These are phyloP conservation scores for Puccinia triticina DNA, from an alignment of 1,284 basidiomycete species.

Conservation along the genomic window DNA sequence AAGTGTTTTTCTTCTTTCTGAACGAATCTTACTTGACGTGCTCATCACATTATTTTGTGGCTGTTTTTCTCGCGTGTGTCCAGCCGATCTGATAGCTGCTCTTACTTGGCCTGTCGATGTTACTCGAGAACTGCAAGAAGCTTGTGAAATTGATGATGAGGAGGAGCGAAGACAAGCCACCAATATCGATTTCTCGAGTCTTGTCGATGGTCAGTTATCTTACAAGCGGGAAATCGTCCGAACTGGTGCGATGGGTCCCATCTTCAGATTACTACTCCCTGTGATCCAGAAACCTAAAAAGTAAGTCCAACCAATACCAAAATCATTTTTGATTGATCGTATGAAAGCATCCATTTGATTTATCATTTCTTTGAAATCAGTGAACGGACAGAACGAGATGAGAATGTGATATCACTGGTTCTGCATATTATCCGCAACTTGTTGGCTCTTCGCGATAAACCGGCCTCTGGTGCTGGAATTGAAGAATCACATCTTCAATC, in stretches of 20 bases:
- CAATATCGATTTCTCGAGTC: constrained; percentile 80
- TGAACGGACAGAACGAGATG: constrained; percentile 75
- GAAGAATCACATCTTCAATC: constrained; percentile 66
- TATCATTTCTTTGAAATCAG: constrained; percentile 48
- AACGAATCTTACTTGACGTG: background rate
- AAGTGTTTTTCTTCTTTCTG: constrained; percentile 54
- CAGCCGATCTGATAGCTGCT: constrained; percentile 81
- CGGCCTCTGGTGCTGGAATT: constrained; percentile 65
- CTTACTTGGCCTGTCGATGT: constrained; percentile 98
- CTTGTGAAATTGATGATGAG: constrained; percentile 65
- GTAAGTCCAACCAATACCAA: constrained; percentile 53
- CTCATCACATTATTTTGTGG: background rate
- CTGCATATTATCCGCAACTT: constrained; percentile 87
- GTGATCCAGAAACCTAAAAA: constrained; percentile 60
- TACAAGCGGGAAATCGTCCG: constrained; percentile 71
- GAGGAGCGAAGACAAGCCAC: constrained; percentile 68
- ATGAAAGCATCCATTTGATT: background rate
- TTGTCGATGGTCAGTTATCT: constrained; percentile 75
- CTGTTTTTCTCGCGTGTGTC: background rate
- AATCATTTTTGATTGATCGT: background rate
- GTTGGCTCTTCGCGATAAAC: constrained; percentile 78
- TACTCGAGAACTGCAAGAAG: constrained; percentile 83
- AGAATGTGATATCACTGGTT: constrained; percentile 82
- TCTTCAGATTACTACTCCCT: constrained; percentile 61
- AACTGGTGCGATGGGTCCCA: constrained; percentile 57